phyloP scores from a whole-genome alignment of 2,329 filamentous ascomycete species.

The Ascochyta fabae region DNA sequence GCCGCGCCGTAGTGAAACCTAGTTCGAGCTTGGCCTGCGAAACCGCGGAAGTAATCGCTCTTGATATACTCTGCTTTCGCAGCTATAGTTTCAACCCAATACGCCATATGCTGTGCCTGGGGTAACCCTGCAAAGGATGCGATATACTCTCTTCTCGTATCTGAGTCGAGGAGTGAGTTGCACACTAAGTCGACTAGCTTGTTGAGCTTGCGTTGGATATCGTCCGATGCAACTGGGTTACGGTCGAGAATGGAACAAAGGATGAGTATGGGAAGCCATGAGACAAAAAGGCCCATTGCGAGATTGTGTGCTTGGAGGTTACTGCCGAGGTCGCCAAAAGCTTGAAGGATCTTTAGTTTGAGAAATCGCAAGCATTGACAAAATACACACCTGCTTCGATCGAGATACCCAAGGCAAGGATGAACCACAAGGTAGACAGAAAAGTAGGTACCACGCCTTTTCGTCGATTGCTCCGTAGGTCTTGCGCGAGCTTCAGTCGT shows the following conservation, averaged over 20 bases:
- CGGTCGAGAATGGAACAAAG: constrained; percentile 53
- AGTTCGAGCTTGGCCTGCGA: constrained; percentile 38
- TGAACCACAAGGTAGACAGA: constrained; percentile 51
- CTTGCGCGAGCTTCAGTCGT: constrained; percentile 43
- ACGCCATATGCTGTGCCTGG: constrained; percentile 25
- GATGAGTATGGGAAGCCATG: constrained; percentile 54
- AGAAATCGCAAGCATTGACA: no score
- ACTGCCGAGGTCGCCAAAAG: constrained; percentile 43
- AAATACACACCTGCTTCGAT: constrained; percentile 23
- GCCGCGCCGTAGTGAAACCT: constrained; percentile 49
- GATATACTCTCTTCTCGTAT: constrained; percentile 30
- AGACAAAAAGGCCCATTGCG: constrained; percentile 51
- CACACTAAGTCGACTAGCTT: constrained; percentile 44
- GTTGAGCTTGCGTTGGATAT: constrained; percentile 48
- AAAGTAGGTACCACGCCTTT: constrained; percentile 49
- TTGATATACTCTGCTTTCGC: constrained; percentile 25
- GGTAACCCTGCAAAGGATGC: constrained; percentile 30
- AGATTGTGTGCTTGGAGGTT: constrained; percentile 52
- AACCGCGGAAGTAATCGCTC: constrained; percentile 46
- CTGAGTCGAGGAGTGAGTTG: constrained; percentile 33
- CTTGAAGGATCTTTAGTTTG: constrained; percentile 11
- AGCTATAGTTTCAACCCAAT: constrained; percentile 34
- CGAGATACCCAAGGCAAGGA: constrained; percentile 42
- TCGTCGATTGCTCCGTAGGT: constrained; percentile 48
- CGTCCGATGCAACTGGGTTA: constrained; percentile 50